Evolutionary conservation across 1,139 yeast genomes (phyloP).

Genomic region (Zygoascus hellenicus): DNA sequence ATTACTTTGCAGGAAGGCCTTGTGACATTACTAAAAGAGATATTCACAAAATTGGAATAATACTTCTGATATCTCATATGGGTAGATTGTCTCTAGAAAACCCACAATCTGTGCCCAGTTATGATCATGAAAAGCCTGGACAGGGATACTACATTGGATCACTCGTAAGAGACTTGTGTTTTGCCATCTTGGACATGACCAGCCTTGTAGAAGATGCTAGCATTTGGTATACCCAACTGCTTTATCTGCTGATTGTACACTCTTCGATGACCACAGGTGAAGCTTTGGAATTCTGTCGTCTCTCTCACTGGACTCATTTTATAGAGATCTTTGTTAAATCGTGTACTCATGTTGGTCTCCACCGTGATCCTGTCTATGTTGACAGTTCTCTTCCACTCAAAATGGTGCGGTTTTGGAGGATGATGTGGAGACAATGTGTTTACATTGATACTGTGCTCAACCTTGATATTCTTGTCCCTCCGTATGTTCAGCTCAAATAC

Average conservation of each 20-base stretch:
- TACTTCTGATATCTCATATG: slow-evolving; percentile 17
- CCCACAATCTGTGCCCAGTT: slow-evolving; percentile 11
- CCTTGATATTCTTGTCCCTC: slow-evolving; percentile 18
- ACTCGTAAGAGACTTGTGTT: slow-evolving; percentile 11
- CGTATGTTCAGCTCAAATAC: slow-evolving; percentile 16
- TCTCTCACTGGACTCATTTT: slow-evolving; percentile 12
- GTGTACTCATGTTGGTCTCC: slow-evolving; percentile 20
- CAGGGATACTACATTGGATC: slow-evolving; percentile 16
- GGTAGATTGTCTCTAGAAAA: slow-evolving; percentile 13
- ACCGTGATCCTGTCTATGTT: slow-evolving; percentile 20
- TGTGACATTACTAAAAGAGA: slow-evolving; percentile 13
- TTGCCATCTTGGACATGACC: slow-evolving; percentile 15
- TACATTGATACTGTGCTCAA: slow-evolving; percentile 18
- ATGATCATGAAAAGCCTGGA: slow-evolving; percentile 11
- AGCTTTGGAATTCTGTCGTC: slow-evolving; percentile 13
- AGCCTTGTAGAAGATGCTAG: slow-evolving; percentile 16
- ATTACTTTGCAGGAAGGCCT: background rate
- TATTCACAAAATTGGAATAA: slow-evolving; percentile 20
- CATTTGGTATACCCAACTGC: slow-evolving; percentile 18
- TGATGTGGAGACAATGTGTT: slow-evolving; percentile 22
- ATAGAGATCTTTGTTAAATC: slow-evolving; percentile 16
- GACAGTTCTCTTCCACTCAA: slow-evolving; percentile 14
- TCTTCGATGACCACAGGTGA: slow-evolving; percentile 16
- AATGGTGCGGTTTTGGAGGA: slow-evolving; percentile 17
- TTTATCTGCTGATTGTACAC: slow-evolving; percentile 14